Conservation (phyloP, 441 rosid genomes). For the Mallotus repandus region DNA sequence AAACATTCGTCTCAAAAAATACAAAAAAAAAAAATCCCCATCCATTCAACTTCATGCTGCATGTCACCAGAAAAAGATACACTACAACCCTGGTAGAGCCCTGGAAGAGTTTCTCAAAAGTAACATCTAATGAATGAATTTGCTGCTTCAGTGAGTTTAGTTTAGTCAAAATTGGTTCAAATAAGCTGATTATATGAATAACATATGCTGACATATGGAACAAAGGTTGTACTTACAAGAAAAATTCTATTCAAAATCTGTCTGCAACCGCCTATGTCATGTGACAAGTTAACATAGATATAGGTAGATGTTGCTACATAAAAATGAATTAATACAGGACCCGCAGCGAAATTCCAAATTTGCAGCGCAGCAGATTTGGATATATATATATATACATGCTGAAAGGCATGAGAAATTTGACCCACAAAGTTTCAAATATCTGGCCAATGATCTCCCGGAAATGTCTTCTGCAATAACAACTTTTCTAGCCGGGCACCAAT, state of each 20-base stretch:
- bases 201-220: not conserved
- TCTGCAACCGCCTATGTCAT: conserved; percentile 14
- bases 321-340: conserved; percentile 31
- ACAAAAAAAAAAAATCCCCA: too few species aligned
- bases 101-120: too few species aligned
- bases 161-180: not conserved
- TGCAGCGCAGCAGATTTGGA: conserved; percentile 15
- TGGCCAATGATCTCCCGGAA: conserved; percentile 12
- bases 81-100: too few species aligned
- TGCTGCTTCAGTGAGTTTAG: too few species aligned
- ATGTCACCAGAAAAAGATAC: too few species aligned
- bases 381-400: conserved; percentile 25
- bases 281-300: conserved; percentile 13
- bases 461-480: conserved; percentile 4
- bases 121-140: too few species aligned
- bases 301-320: conserved; percentile 21
- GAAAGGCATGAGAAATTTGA: not conserved
- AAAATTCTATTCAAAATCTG: conserved; percentile 20
- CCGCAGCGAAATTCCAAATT: conserved; percentile 9
- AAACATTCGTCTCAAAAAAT: too few species aligned
- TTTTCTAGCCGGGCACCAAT: conserved; percentile 1
- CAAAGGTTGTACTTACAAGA: conserved; percentile 24
- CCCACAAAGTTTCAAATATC: not conserved
- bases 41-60: too few species aligned
- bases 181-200: conserved; percentile 6